A percentile compares a stretch with the other conserved stretches of the same genome.
Evolutionary conservation across 345 rosid genomes (phyloP).

Genomic region (Populus deltoides): DNA sequence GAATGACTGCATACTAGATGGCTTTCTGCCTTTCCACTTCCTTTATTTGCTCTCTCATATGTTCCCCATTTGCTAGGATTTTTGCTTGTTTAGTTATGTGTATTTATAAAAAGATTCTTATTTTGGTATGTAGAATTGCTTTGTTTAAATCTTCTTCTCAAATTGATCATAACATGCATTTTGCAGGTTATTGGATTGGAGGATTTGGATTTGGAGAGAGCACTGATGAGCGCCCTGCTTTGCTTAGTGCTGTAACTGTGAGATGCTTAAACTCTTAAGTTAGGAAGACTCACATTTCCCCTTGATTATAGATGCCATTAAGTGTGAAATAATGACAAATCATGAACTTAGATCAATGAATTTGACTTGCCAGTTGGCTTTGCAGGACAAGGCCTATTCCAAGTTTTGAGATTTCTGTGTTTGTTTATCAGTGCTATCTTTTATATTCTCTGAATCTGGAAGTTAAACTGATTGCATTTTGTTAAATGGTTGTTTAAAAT

Average conservation of each 20-base stretch:
- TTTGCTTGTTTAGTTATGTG: background rate
- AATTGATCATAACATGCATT: constrained; percentile 9
- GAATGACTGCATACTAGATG: background rate
- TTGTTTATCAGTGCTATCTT: background rate
- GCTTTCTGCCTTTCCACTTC: background rate
- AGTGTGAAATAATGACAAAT: background rate
- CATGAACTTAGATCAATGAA: background rate
- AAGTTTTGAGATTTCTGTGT: background rate
- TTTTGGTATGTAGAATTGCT: background rate
- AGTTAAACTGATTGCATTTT: too few species aligned
- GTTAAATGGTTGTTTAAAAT: background rate
- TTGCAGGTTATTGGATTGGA: constrained; percentile 74
- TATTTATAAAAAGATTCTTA: background rate
- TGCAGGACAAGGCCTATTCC: too few species aligned
- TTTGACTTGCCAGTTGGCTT: too few species aligned
- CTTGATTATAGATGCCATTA: background rate
- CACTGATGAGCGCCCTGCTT: constrained; percentile 61
- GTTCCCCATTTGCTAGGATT: background rate
- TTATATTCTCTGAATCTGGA: background rate
- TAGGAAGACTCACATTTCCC: background rate
- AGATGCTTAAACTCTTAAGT: constrained; percentile 19
- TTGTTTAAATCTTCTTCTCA: background rate
- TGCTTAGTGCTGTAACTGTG: constrained; percentile 57
- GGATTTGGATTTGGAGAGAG: constrained; percentile 84
- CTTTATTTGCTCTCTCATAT: background rate